Conservation (phyloP, 345 rosid species). For the Eucalyptus marginata region DNA sequence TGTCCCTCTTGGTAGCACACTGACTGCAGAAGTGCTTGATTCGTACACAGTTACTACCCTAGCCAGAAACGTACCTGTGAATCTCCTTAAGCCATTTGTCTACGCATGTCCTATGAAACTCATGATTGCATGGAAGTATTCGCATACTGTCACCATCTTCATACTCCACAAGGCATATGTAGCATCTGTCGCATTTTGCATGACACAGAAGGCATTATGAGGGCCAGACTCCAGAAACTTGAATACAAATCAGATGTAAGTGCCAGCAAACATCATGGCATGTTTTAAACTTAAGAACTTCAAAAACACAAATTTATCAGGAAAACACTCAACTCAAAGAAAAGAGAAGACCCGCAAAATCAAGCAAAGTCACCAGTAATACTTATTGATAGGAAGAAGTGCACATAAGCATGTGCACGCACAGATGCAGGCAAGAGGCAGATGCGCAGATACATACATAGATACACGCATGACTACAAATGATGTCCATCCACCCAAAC, state of each 20-base stretch:
- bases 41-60: background rate
- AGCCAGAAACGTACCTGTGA: slow-evolving; percentile 54
- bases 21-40: background rate
- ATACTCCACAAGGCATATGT: slow-evolving; percentile 94
- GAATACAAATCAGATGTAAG: background rate
- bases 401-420: background rate
- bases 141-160: slow-evolving; percentile 90
- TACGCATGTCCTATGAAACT: slow-evolving; percentile 70
- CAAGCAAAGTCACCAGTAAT: background rate
- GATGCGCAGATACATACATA: background rate
- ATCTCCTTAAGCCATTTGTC: slow-evolving; percentile 99
- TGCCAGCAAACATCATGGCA: background rate
- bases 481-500: background rate
- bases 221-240: background rate
- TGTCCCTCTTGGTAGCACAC: background rate
- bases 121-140: slow-evolving; percentile 82
- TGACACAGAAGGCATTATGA: background rate
- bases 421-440: background rate
- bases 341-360: background rate
- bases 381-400: background rate
- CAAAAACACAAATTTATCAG: background rate
- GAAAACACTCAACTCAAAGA: background rate
- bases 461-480: background rate
- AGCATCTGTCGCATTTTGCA: slow-evolving; percentile 40
- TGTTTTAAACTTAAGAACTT: background rate